Conservation (phyloP, 2,329 filamentous ascomycete species). For the Aureobasidium sp. region DNA sequence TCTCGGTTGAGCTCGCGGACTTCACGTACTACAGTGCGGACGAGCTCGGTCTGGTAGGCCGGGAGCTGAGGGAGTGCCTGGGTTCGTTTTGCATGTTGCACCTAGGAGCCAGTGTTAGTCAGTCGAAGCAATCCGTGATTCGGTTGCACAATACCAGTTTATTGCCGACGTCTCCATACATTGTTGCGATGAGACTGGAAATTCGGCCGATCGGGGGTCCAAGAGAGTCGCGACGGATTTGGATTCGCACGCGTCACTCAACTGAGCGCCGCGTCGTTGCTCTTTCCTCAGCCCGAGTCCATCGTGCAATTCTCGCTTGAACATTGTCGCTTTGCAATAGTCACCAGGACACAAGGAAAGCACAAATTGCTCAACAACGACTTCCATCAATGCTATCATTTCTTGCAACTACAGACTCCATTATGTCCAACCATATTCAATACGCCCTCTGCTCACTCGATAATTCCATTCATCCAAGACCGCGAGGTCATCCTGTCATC, state of each 20-base stretch:
- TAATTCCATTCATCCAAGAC: background rate
- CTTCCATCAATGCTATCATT: background rate
- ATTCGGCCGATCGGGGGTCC: background rate
- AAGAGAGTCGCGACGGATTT: conserved; percentile 5
- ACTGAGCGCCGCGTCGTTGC: background rate
- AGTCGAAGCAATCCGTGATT: conserved; percentile 14
- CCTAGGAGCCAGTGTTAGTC: conserved; percentile 44
- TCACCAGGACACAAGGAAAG: background rate
- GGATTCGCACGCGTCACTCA: background rate
- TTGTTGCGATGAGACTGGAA: conserved; percentile 31
- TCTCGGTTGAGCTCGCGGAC: conserved; percentile 90
- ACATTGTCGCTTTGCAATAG: no score
- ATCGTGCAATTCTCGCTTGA: background rate
- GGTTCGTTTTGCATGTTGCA: conserved; percentile 91
- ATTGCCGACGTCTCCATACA: conserved; percentile 84
- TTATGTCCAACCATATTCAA: background rate
- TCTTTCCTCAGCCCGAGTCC: background rate
- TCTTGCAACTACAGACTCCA: background rate
- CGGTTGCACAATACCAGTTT: conserved; percentile 57
- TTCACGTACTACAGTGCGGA: conserved; percentile 81
- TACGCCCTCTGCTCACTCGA: background rate
- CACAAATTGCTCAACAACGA: background rate
- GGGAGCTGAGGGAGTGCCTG: conserved; percentile 80
- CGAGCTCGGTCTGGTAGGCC: conserved; percentile 85
- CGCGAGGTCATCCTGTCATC: background rate